These are phyloP conservation scores for Teratosphaeria destructans DNA, from an alignment of 2,329 filamentous ascomycete genomes.

Conservation along the genomic window DNA sequence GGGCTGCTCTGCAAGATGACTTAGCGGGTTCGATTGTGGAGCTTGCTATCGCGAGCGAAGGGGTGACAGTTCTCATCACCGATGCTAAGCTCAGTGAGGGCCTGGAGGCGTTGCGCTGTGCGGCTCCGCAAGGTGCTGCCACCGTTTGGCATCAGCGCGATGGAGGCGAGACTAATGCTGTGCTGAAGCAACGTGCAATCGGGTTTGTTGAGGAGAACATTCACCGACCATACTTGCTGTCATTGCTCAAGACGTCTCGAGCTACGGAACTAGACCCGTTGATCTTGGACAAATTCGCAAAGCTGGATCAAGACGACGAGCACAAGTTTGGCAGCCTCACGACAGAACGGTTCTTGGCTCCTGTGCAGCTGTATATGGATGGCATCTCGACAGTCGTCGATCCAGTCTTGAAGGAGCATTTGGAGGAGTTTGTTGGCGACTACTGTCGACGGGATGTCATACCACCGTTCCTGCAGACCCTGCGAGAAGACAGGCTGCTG, in stretches of 20 bases:
- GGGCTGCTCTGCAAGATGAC: not conserved
- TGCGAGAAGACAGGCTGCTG: slow-evolving; percentile 11
- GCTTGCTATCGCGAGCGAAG: not conserved
- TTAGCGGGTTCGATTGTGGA: not conserved
- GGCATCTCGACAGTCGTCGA: slow-evolving; percentile 17
- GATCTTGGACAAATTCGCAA: slow-evolving; percentile 2
- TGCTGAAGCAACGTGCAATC: not conserved
- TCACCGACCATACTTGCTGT: not conserved
- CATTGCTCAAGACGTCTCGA: not conserved
- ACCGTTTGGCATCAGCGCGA: slow-evolving; percentile 2
- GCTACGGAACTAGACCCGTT: not conserved
- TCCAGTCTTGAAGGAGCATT: slow-evolving; percentile 16
- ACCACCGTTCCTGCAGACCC: slow-evolving; percentile 6
- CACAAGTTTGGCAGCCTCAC: slow-evolving; percentile 9
- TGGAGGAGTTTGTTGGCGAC: slow-evolving; percentile 16
- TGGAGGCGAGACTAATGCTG: not conserved
- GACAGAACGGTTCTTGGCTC: slow-evolving; percentile 12
- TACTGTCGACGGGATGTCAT: slow-evolving; percentile 18
- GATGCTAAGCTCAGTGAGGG: not conserved
- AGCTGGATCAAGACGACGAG: slow-evolving; percentile 8
- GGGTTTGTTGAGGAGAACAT: not conserved
- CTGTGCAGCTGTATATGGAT: slow-evolving; percentile 18
- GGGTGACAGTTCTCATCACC: not conserved
- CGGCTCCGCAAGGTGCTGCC: slow-evolving; percentile 1
- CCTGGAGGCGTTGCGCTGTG: not conserved